Base-by-base conservation (phyloP, 2,329 filamentous ascomycete genomes). In the Scedosporium apiospermum region DNA sequence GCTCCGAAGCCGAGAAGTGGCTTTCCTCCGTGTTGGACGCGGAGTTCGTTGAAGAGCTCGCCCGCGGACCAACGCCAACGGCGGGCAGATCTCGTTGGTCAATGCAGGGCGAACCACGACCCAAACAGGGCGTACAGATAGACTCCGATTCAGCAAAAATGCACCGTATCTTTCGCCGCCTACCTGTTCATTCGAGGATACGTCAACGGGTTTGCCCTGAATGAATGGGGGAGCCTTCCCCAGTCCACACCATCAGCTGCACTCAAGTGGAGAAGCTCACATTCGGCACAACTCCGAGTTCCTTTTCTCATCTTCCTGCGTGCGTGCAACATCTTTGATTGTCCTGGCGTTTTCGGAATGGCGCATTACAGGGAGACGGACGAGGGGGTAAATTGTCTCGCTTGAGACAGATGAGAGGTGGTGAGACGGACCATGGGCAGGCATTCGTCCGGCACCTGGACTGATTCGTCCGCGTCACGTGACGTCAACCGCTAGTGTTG, bases 101-200 rank as follows among this genome's bases (percentile, higher is more conserved):
- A 23, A 65, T 62, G 61, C 66, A 68, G 26, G 30, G 57, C 7
- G 61, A 61, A 21, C 62, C 27, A 16, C 65, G 64, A 46, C 49
- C 34, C 12, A 49, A 53, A 23, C 49, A 53, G n/a, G 49, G 49
- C n/a, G 21, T 53, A 66, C 77, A 80, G n/a, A 75, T 69, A 26
- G 72, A 68, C 61, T 74, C 74, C 51, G 75, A 75, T 7, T 72
- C 64, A 26, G 71, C 65, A 62, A 71, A 79, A 53, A 74, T 74
- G 66, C 78, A 80, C 57, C 77, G 73, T 34, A 78, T 78, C 67
- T 80, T 80, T 53, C 78, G 74, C 16, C 77, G 74, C 57, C 78
- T 75, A 63, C 78, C 78, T 80, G 26, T 23, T 5, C 44, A 12
- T 3, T 4, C 41, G 16, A 42, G 27, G 27, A 64, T 46, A 51